Evolutionary conservation across 163 green algal genomes (phyloP), one percentile per base, ranked within the genome.

Genomic region (Picocystis sp.): DNA sequence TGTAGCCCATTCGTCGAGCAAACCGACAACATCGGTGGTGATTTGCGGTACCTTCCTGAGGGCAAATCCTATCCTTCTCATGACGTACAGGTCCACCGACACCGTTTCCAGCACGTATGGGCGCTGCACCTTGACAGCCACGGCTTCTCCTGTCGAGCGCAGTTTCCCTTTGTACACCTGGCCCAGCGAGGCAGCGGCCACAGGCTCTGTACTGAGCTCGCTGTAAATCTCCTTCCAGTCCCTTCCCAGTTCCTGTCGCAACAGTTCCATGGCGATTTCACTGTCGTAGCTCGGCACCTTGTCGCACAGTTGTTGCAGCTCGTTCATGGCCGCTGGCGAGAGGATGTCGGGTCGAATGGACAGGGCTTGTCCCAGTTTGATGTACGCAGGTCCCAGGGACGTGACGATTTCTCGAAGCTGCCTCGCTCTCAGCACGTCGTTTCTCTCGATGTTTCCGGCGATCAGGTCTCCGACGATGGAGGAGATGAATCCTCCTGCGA

Each of bases 1-100:
- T 8, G 68, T 73, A 11, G 67, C 86, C 87, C 89, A 98, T 73
- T 96, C 89, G 60, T 98, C 89, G 43, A 98, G 78, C 53, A 97
- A 58, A 1, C 70, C 87, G 15, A 95, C 86, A 17, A 96, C 70
- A 60, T 97, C 89, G 41, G 83, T 91, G 13, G 60, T 77, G 29
- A 86, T 63, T 55, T 79, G 63, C 8, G 58, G 43, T 34, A 74
- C 55, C 3, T 45, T 22, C 49, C 19, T 22, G 8, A 73, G 48
- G 15, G 35, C 53, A 21, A 69, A 35, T 17, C 65, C 65, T 6
- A 73, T 11, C 21, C 25, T 43, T 46, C 73, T 66, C 58, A 94
- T 82, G 55, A 96, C 86, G 70, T 79, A 94, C 9, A 96, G 73
- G 66, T 96, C 87, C 21, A 94, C 78, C 1, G 83, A 92, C n/a